Base-by-base conservation (phyloP, 495 filamentous ascomycete genomes). In the Talaromyces thailandensis region DNA sequence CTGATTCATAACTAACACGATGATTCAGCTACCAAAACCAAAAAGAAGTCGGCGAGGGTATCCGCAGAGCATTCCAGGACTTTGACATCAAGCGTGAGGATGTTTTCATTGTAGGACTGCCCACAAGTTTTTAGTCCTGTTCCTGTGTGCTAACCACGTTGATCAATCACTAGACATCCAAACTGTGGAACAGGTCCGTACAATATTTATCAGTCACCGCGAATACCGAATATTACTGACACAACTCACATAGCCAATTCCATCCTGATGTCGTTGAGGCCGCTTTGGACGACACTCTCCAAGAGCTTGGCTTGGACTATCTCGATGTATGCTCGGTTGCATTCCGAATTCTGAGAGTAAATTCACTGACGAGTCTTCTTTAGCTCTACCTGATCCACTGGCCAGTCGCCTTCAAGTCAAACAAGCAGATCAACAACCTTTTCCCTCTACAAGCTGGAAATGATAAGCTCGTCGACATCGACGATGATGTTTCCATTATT, bases 331-430 rank as follows among this genome's bases (percentile, higher is more conserved):
- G 74, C 1, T 1, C n/a, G 29, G 4, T 57, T 12, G 3, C n/a
- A 9, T 2, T 16, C 6, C 14, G 5, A 5, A 55, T 55, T 6
- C 4, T 55, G 0, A 6, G 45, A 50, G 12, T 2, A 16, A 18
- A 37, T 9, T 29, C 6, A 16, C 12, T 7, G 0, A 35, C 63
- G 65, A 56, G 70, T 18, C 1, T 11, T 0, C 9, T n/a, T 1
- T 55, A 76, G 73, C 75, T 81, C 25, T 81, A 81, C 73, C 78
- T 81, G 45, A 74, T 81, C 55, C 79, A 81, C 74, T 81, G 75
- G 75, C 79, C 79, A 64, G 75, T 79, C 28, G 67, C 78, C 52
- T 81, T 81, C 70, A 69, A 74, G 67, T 70, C 69, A 56, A 77
- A 77, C 64, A 63, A 66, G 58, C 64, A 70, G 11, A 61, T 61